Evolutionary conservation across 768 basidiomycete species (phyloP).

Genomic region (Asterophora parasitica): DNA sequence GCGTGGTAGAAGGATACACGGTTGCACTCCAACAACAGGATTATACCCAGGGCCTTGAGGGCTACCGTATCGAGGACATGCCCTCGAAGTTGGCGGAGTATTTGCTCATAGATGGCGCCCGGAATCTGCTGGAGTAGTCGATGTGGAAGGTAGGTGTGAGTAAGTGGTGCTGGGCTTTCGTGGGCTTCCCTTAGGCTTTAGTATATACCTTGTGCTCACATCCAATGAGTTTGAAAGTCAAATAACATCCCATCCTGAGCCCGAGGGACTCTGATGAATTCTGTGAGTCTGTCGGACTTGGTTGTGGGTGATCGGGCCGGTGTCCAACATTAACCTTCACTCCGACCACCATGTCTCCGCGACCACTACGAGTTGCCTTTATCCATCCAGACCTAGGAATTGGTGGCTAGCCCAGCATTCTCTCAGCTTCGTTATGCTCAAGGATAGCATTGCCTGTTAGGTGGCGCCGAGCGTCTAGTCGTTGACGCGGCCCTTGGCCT

Average conservation of each 20-base stretch:
- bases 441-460: slow-evolving; percentile 35
- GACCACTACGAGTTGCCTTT: slow-evolving; percentile 61
- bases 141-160: not conserved
- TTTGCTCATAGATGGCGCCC: not conserved
- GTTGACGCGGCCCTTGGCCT: slow-evolving; percentile 93
- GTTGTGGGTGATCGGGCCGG: not conserved
- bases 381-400: slow-evolving; percentile 95
- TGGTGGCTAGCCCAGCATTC: slow-evolving; percentile 41
- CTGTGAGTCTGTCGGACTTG: too few species aligned
- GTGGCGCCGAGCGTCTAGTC: slow-evolving; percentile 92
- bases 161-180: not conserved
- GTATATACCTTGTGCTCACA: too few species aligned
- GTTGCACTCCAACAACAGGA: not conserved
- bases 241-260: too few species aligned
- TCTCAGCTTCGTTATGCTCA: slow-evolving; percentile 11
- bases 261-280: too few species aligned
- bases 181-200: too few species aligned
- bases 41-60: not conserved
- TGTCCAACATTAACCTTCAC: too few species aligned
- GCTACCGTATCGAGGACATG: not conserved
- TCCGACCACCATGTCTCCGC: slow-evolving; percentile 8
- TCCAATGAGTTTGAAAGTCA: too few species aligned
- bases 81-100: not conserved
- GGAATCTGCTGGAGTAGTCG: too few species aligned
- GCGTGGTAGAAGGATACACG: not conserved